Percentiles rank a stretch among this genome's conserved stretches.
phyloP scores from a whole-genome alignment of 208 protist species.

The Tritrichomonas musculus region DNA sequence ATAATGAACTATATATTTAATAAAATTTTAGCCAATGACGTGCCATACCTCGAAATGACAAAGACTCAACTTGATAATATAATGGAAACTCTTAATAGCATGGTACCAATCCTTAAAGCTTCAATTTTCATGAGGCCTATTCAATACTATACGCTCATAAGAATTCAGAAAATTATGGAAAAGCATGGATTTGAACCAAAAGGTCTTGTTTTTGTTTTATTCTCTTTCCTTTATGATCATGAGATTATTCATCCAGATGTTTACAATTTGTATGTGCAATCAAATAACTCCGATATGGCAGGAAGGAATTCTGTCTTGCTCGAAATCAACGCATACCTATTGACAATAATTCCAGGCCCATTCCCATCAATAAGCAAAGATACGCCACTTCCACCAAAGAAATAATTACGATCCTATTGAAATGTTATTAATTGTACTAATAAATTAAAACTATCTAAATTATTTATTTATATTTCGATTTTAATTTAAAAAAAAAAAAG shows the following conservation, averaged over 20 bases:
- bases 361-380: not conserved
- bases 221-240: not conserved
- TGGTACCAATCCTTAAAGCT: not conserved
- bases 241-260: not conserved
- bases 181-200: not conserved
- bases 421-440: too few species aligned
- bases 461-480: too few species aligned
- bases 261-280: not conserved
- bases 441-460: too few species aligned
- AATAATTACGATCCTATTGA: too few species aligned
- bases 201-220: not conserved
- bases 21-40: not conserved
- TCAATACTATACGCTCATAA: not conserved
- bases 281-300: not conserved
- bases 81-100: not conserved
- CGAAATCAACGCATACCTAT: not conserved
- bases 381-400: too few species aligned
- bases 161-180: not conserved
- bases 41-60: not conserved
- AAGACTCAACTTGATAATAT: not conserved
- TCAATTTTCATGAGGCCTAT: not conserved
- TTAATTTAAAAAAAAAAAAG: too few species aligned
- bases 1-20: not conserved
- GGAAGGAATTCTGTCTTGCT: not conserved
- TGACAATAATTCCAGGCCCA: not conserved